Base-by-base conservation (phyloP, 805 yeast genomes). In the Starmerella bombi region DNA sequence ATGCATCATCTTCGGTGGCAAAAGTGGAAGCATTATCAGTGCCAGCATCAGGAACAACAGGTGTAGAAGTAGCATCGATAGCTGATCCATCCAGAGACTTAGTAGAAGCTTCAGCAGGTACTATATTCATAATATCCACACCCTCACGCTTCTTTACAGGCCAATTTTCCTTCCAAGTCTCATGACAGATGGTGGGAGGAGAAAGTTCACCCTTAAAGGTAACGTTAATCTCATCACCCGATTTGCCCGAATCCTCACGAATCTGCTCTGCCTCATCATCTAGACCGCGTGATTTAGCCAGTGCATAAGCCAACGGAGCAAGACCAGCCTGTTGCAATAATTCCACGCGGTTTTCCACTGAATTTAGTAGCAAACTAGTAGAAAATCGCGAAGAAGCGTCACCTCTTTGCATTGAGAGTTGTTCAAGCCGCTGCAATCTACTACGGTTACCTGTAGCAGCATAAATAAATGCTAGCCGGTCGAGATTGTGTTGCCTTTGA, bases 381-480 rank as follows among this genome's bases (percentile, higher is more conserved):
- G 83, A 91, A 54, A 91, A 71, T 55, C 84, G 69, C 30, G 94
- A 77, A 19, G 81, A 72, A 34, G 71, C 60, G 58, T 88, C 93
- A 42, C 80, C 80, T 56, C 95, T 80, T 50, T 76, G 79, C 57
- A 80, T 93, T 35, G 97, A 91, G 64, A 88, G 85, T 45, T 72
- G 67, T 48, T 83, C 77, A 94, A 91, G 86, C 62, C 80, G 84
- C 37, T 71, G 62, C 56, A 91, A 66, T 56, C 88, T 79, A 33
- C 70, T 71, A 21, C 59, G 54, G 55, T 88, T 86, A 62, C 97
- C 98, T 43, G 86, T 79, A 46, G 75, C 66, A 51, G 88, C 66
- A 58, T 91, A 91, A 44, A 85, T 67, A 68, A 91, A 86, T 3
- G 96, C 82, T 46, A 93, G 69, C 63, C 82, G 82, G 58, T 88